Evolutionary conservation across 208 protist species (phyloP).

Genomic region (Trypanosomatidae sp.): DNA sequence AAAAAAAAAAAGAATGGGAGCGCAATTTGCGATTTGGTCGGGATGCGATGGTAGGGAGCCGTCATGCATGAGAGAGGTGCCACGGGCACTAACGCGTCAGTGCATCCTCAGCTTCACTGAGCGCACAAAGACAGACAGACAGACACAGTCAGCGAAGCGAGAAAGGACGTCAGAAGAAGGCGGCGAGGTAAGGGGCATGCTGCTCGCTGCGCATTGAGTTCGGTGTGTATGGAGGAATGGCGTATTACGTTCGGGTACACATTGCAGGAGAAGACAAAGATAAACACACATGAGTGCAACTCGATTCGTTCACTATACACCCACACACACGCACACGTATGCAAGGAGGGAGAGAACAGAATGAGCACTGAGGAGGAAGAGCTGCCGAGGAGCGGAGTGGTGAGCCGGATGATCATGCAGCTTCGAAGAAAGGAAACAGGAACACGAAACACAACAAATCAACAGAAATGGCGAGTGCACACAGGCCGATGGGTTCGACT

Average conservation of each 20-base stretch:
- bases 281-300: not conserved
- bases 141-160: not conserved
- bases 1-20: not conserved
- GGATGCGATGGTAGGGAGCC: not conserved
- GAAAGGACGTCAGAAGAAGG: not conserved
- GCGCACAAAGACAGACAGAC: not conserved
- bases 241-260: not conserved
- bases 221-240: not conserved
- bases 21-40: not conserved
- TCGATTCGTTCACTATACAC: not conserved
- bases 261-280: not conserved
- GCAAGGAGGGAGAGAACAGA: not conserved
- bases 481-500: not conserved
- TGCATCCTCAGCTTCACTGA: not conserved
- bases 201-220: not conserved
- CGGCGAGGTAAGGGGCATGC: not conserved
- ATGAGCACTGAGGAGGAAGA: not conserved
- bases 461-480: not conserved
- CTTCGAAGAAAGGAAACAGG: not conserved
- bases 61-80: not conserved
- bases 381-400: not conserved
- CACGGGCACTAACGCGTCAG: not conserved
- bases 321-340: not conserved
- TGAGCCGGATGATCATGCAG: not conserved
- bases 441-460: slow-evolving; percentile 3